Percentiles rank a stretch among this genome's conserved stretches.
phyloP scores from a whole-genome alignment of 1,284 basidiomycete species.

The Anthracocystis setariae region DNA sequence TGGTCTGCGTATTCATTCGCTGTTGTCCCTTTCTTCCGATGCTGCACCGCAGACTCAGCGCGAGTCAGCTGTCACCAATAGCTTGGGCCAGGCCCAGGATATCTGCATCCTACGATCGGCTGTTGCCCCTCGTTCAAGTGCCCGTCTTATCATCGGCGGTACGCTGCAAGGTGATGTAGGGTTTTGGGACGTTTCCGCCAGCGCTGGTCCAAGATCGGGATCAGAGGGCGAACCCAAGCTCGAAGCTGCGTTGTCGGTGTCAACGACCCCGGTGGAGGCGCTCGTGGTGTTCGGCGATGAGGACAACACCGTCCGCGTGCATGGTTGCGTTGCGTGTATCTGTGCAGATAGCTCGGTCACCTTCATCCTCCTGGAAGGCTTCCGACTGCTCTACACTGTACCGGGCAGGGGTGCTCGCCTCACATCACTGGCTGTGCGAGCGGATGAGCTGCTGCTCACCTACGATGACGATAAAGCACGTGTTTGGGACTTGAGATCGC shows the following conservation, averaged over 20 bases:
- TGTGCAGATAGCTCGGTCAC: conserved; percentile 83
- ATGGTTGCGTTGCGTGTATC: conserved; percentile 79
- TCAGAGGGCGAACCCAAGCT: conserved; percentile 70
- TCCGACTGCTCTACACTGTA: conserved; percentile 76
- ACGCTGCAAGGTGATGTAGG: conserved; percentile 55
- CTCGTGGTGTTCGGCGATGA: conserved; percentile 73
- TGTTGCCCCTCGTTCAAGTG: conserved; percentile 33
- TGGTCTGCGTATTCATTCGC: conserved; percentile 14
- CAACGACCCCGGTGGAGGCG: conserved; percentile 74
- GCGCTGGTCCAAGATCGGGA: background rate
- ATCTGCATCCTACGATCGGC: conserved; percentile 43
- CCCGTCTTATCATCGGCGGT: conserved; percentile 47
- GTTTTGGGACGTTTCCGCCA: conserved; percentile 65
- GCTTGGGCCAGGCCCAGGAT: conserved; percentile 18
- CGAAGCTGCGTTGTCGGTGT: conserved; percentile 77
- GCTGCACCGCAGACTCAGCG: background rate
- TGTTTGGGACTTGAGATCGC: conserved; percentile 86
- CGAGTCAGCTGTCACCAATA: conserved; percentile 1
- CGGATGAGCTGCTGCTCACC: conserved; percentile 78
- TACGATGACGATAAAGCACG: conserved; percentile 82
- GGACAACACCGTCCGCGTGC: conserved; percentile 74
- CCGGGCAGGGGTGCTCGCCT: conserved; percentile 76
- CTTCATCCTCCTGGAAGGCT: conserved; percentile 79
- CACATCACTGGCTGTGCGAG: conserved; percentile 75
- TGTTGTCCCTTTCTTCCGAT: conserved; percentile 15